Evolutionary conservation across 2,329 filamentous ascomycete species (phyloP).

Genomic region (Aspergillus proliferans): DNA sequence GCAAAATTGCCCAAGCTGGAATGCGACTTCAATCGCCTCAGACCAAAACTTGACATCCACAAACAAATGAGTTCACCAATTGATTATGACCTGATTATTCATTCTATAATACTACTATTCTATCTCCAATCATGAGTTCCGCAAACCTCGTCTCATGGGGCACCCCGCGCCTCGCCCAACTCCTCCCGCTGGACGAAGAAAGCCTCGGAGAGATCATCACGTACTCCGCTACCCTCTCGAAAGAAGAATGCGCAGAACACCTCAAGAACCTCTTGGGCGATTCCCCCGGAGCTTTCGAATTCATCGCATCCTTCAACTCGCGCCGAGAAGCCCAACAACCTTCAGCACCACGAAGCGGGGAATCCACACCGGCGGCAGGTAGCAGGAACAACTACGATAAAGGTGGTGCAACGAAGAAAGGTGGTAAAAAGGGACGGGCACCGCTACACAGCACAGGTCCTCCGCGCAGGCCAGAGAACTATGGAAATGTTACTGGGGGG

Average conservation of each 20-base stretch:
- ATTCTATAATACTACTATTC: conserved; percentile 8
- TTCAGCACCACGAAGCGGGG: conserved; percentile 4
- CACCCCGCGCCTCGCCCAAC: conserved; percentile 64
- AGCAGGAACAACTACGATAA: conserved; percentile 5
- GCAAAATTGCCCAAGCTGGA: neutral
- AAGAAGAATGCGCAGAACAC: conserved; percentile 71
- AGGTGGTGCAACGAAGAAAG: conserved; percentile 18
- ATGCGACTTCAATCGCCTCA: neutral
- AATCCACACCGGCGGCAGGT: conserved; percentile 22
- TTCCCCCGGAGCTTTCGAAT: conserved; percentile 66
- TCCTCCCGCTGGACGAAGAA: conserved; percentile 78
- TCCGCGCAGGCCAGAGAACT: conserved; percentile 57
- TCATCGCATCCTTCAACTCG: conserved; percentile 69
- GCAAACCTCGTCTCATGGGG: conserved; percentile 48
- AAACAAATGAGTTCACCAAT: neutral
- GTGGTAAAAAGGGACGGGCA: conserved; percentile 53
- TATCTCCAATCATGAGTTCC: conserved; percentile 21
- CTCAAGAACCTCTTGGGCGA: conserved; percentile 85
- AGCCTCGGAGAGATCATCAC: conserved; percentile 78
- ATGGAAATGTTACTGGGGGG: conserved; percentile 58
- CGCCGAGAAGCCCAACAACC: conserved; percentile 40
- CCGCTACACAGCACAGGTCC: conserved; percentile 56
- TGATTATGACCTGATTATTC: neutral
- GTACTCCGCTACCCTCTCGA: conserved; percentile 71
- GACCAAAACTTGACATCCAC: neutral